phyloP scores from a whole-genome alignment of 495 filamentous ascomycete species.

The Delitschia confertaspora region DNA sequence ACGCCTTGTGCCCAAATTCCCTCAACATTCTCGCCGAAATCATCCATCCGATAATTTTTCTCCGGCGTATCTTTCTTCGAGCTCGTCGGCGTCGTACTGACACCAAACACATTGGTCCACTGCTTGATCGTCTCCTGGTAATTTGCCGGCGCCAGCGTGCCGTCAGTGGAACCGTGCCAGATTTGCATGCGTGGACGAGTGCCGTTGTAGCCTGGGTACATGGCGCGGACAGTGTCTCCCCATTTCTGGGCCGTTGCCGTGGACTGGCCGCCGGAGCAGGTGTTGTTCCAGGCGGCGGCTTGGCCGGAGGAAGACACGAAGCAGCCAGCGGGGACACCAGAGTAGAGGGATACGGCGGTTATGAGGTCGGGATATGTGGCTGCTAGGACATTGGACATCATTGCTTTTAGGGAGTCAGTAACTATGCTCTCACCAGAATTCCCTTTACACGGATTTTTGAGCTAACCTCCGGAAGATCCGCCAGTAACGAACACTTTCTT shows the following conservation, averaged over 20 bases:
- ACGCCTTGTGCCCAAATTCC: slow-evolving; percentile 43
- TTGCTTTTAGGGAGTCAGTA: slow-evolving; percentile 7
- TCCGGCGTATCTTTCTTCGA: slow-evolving; percentile 24
- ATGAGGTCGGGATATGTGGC: slow-evolving; percentile 54
- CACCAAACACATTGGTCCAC: slow-evolving; percentile 50
- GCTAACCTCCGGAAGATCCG: slow-evolving; percentile 42
- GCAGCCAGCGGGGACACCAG: slow-evolving; percentile 55
- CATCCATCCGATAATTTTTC: slow-evolving; percentile 40
- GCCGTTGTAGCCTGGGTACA: slow-evolving; percentile 50
- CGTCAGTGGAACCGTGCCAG: slow-evolving; percentile 45
- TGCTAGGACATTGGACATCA: slow-evolving; percentile 44
- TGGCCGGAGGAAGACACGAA: slow-evolving; percentile 37
- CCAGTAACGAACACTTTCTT: slow-evolving; percentile 45
- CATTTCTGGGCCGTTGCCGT: slow-evolving; percentile 43
- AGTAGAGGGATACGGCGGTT: slow-evolving; percentile 48
- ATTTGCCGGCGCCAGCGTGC: slow-evolving; percentile 42
- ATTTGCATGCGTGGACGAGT: slow-evolving; percentile 48
- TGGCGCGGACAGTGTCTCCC: slow-evolving; percentile 43
- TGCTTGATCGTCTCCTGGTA: slow-evolving; percentile 50
- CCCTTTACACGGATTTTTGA: background rate
- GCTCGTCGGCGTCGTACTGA: slow-evolving; percentile 11
- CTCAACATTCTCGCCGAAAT: slow-evolving; percentile 42
- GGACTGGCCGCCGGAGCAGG: slow-evolving; percentile 44
- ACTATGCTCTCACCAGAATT: background rate
- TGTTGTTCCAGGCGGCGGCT: slow-evolving; percentile 46